Conservation (phyloP, 345 rosid genomes). For the Melaleuca alternifolia region DNA sequence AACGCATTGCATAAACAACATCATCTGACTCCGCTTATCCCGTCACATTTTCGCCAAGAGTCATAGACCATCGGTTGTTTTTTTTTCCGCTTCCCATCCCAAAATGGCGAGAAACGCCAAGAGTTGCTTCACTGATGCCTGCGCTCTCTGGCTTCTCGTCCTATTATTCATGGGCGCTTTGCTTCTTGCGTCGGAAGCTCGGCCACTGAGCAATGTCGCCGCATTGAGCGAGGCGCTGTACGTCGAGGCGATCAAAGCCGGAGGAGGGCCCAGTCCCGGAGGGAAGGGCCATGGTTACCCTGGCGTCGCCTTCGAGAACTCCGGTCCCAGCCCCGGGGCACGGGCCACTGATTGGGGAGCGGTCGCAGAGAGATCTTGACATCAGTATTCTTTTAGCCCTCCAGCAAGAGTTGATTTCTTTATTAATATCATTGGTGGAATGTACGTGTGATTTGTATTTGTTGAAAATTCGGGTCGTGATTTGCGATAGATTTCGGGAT, state of each 20-base stretch:
- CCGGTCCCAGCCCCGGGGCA: slow-evolving; percentile 17
- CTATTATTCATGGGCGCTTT: slow-evolving; percentile 4
- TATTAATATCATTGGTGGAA: neutral
- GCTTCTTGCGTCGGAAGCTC: slow-evolving; percentile 12
- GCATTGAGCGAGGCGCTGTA: neutral
- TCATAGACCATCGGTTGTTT: neutral
- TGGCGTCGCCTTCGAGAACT: neutral
- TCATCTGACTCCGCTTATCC: neutral
- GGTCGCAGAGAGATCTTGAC: neutral
- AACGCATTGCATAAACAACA: neutral
- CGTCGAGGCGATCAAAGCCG: slow-evolving; percentile 18
- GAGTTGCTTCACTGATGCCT: neutral
- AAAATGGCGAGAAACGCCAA: slow-evolving; percentile 13
- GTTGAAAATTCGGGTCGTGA: neutral
- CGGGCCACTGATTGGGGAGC: slow-evolving; percentile 10
- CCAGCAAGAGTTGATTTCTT: neutral
- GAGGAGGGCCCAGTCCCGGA: slow-evolving; percentile 22
- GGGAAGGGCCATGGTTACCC: slow-evolving; percentile 2
- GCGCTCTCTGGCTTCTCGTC: neutral
- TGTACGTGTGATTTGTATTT: neutral
- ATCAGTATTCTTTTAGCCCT: neutral
- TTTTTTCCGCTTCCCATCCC: neutral
- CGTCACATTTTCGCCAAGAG: neutral
- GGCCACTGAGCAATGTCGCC: slow-evolving; percentile 10
- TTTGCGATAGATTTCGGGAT: neutral